Base-by-base conservation (phyloP, 306 rosid species). In the Fragaria ananassa region DNA sequence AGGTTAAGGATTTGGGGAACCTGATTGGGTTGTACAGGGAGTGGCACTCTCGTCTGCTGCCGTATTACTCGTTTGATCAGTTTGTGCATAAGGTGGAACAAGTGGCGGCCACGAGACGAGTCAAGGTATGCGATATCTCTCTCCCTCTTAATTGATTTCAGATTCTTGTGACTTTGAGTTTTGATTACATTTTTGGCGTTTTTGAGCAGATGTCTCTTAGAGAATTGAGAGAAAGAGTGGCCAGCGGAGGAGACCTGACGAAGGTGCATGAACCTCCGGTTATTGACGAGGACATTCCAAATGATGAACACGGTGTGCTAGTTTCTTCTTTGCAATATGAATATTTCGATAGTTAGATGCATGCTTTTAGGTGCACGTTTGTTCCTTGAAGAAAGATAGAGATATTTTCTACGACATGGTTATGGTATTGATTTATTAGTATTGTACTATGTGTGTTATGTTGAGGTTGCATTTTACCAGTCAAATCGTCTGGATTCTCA, bases 221-320 rank as follows among this genome's bases (percentile, higher is more conserved):
- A 82, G 99, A 95, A 79, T 76, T 95, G 77, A 86, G 99, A 86
- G 97, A 90, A 80, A 92, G 92, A 84, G 97, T 92, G 81, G 96
- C 97, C 61, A 82, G 66, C n/a, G 99, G 97, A 51, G 97, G 97
- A 47, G 99, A 95, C 82, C 96, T 97, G n/a, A 83, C 97, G 58
- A 95, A 86, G 73, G 72, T 93, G 84, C 88, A 76, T 4, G 96
- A 92, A 63, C 70, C 83, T 15, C 90, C 88, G 1, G 86, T 71
- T 63, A 34, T 63, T 46, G 76, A 79, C 47, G 31, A 84, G 0
- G 90, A 84, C 54, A 42, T 37, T 87, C 81, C 85, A 21, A 79
- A 67, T 73, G 81, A 83, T 21, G 78, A 82, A 49, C 89, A 78
- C 34, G 99, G 99, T 95, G 78, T 72, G 74, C 18, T 80, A 7